phyloP scores from a whole-genome alignment of 1,139 yeast genomes.

The Blastobotrys ciferrii region DNA sequence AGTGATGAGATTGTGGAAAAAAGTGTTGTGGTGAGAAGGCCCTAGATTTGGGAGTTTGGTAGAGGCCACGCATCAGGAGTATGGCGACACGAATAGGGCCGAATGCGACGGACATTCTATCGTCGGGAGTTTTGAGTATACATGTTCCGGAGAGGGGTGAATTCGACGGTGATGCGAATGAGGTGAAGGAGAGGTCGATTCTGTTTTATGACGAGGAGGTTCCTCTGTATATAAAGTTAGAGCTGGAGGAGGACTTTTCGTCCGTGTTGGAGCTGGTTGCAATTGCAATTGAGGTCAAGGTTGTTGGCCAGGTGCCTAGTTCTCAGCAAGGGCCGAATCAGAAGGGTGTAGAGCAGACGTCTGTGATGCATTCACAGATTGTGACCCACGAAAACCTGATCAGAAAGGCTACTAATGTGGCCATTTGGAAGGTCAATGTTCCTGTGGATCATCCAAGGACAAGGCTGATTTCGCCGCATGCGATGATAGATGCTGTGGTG shows the following conservation, averaged over 20 bases:
- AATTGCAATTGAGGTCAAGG: slow-evolving; percentile 21
- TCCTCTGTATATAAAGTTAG: slow-evolving; percentile 21
- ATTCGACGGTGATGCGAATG: background rate
- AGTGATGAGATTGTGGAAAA: no score
- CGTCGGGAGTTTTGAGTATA: slow-evolving; percentile 6
- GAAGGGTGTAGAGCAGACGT: slow-evolving; percentile 11
- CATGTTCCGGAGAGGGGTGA: slow-evolving; percentile 10
- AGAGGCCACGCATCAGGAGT: no score
- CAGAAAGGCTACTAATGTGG: slow-evolving; percentile 12
- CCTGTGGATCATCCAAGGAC: slow-evolving; percentile 32
- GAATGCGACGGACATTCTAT: slow-evolving; percentile 1
- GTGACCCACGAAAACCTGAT: slow-evolving; percentile 19
- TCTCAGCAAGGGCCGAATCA: background rate
- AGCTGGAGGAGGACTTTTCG: slow-evolving; percentile 11
- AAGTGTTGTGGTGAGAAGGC: no score
- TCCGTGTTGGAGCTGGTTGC: slow-evolving; percentile 16
- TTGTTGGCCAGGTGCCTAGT: slow-evolving; percentile 16
- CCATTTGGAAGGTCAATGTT: slow-evolving; percentile 29
- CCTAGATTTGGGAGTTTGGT: no score
- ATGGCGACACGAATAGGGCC: slow-evolving; percentile 1
- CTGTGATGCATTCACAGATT: slow-evolving; percentile 20
- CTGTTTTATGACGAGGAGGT: slow-evolving; percentile 29
- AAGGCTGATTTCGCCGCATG: slow-evolving; percentile 27
- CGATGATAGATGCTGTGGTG: slow-evolving; percentile 24
- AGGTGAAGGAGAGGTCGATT: slow-evolving; percentile 1